Percentiles rank a stretch among this genome's conserved stretches.
Conservation (phyloP, 768 basidiomycete genomes). For the Boletus pseudo-olivaceus region DNA sequence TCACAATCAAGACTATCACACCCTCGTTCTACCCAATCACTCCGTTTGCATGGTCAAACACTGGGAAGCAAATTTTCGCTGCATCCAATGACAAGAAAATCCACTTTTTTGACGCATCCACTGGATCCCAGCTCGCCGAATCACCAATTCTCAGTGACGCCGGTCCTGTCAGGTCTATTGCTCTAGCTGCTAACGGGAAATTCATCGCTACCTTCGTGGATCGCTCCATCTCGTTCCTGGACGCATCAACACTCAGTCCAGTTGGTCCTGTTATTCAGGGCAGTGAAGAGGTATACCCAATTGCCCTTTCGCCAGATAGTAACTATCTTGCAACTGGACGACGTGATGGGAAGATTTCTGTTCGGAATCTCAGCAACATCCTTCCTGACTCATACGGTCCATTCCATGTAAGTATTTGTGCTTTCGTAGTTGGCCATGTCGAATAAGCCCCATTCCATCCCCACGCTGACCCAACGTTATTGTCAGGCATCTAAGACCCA, state of each 20-base stretch:
- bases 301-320: not conserved
- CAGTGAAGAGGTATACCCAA: not conserved
- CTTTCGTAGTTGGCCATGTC: not conserved
- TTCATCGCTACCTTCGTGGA: not conserved
- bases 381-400: slow-evolving; percentile 3
- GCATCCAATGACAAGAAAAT: not conserved
- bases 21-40: not conserved
- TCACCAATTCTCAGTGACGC: not conserved
- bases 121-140: not conserved
- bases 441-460: not conserved
- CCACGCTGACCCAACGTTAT: not conserved
- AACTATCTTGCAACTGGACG: not conserved
- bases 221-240: not conserved
- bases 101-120: not conserved
- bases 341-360: not conserved
- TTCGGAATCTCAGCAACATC: not conserved
- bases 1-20: not conserved
- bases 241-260: not conserved
- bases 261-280: not conserved
- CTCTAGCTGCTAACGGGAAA: not conserved
- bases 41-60: slow-evolving; percentile 1
- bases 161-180: not conserved
- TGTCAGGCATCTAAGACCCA: not conserved
- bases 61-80: not conserved
- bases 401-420: not conserved